These are phyloP conservation scores for Fraxinus platypoda DNA, from an alignment of 305 asterid species.

Conservation along the genomic window DNA sequence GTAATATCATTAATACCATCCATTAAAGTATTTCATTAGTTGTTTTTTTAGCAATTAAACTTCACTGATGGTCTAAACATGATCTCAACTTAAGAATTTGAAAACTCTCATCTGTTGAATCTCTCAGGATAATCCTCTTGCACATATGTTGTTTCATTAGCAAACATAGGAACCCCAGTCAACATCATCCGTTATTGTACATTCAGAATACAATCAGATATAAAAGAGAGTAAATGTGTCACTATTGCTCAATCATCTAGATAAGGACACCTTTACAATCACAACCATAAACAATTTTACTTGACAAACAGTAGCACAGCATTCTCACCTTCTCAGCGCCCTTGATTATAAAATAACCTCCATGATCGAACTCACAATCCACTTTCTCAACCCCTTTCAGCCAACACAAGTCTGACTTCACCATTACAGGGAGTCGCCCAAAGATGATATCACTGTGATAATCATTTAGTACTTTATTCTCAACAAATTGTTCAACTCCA, in stretches of 20 bases:
- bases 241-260: background rate
- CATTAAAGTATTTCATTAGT: background rate
- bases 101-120: background rate
- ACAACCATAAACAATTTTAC: slow-evolving; percentile 5
- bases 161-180: background rate
- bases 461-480: slow-evolving; percentile 43
- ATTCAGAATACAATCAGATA: background rate
- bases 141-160: background rate
- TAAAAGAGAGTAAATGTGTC: background rate
- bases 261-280: background rate
- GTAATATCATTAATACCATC: background rate
- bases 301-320: slow-evolving; percentile 1
- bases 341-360: slow-evolving; percentile 90
- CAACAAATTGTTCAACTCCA: slow-evolving; percentile 55
- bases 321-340: slow-evolving; percentile 92
- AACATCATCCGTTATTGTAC: background rate
- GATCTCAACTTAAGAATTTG: background rate
- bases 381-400: slow-evolving; percentile 44
- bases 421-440: slow-evolving; percentile 95
- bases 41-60: background rate
- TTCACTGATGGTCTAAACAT: background rate
- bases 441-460: slow-evolving; percentile 36
- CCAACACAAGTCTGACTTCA: slow-evolving; percentile 77
- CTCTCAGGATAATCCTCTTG: background rate
- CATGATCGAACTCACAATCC: slow-evolving; percentile 89